These are phyloP conservation scores for Cladosporium sp. DNA, from an alignment of 2,329 filamentous ascomycete genomes.

Conservation along the genomic window DNA sequence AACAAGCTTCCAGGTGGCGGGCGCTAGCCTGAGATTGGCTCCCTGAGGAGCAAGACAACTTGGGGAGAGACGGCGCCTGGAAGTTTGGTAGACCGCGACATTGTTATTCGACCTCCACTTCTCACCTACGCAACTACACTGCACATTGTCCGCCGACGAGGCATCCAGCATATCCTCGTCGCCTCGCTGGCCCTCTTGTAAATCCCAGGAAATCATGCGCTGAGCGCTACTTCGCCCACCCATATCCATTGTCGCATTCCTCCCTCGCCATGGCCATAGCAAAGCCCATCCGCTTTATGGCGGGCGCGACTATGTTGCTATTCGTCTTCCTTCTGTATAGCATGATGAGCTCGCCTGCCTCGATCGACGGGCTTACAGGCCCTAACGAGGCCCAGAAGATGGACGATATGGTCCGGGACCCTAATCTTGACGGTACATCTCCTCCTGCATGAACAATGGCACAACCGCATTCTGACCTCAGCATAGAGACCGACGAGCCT, in stretches of 20 bases:
- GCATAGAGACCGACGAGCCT: slow-evolving; percentile 74
- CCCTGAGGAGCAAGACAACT: not conserved
- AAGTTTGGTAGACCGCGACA: not conserved
- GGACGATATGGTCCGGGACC: slow-evolving; percentile 68
- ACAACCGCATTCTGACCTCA: not conserved
- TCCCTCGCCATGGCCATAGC: slow-evolving; percentile 68
- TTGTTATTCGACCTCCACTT: too few species aligned
- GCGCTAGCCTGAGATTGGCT: too few species aligned
- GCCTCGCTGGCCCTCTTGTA: not conserved
- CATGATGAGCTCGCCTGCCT: slow-evolving; percentile 50
- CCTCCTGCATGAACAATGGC: not conserved
- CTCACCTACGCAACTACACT: not conserved
- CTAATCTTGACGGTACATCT: slow-evolving; percentile 75
- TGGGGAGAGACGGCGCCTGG: not conserved
- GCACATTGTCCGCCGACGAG: not conserved
- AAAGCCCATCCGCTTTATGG: slow-evolving; percentile 75
- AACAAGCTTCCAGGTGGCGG: slow-evolving; percentile 7
- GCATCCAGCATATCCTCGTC: not conserved
- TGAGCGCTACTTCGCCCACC: slow-evolving; percentile 24
- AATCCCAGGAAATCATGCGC: slow-evolving; percentile 7
- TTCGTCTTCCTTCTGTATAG: slow-evolving; percentile 77
- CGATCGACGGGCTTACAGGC: slow-evolving; percentile 13
- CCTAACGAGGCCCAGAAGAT: slow-evolving; percentile 36
- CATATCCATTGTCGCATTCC: not conserved
- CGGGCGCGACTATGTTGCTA: slow-evolving; percentile 63